Evolutionary conservation across 805 yeast species (phyloP).

Genomic region (Kuraishia ogatae): DNA sequence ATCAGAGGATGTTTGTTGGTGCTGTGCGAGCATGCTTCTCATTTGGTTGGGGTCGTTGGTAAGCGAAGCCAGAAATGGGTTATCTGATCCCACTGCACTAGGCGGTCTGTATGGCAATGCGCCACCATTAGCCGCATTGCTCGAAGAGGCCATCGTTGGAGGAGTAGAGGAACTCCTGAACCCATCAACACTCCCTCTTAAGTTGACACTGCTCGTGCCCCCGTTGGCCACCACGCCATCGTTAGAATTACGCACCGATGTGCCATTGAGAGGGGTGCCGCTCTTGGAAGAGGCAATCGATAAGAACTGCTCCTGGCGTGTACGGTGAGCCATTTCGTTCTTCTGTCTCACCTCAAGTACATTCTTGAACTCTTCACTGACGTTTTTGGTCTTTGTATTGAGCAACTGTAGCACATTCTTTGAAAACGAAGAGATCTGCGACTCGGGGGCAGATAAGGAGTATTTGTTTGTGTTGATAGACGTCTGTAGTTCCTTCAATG

Average conservation of each 20-base stretch:
- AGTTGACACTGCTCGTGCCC: constrained; percentile 13
- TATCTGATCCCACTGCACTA: constrained; percentile 19
- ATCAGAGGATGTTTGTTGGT: constrained; percentile 21
- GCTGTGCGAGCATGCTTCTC: constrained; percentile 9
- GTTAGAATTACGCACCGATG: no score
- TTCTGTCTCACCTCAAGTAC: constrained; percentile 86
- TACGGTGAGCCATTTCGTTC: constrained; percentile 70
- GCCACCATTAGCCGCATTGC: not conserved
- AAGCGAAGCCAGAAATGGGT: constrained; percentile 25
- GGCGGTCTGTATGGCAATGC: constrained; percentile 20
- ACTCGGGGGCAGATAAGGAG: constrained; percentile 28
- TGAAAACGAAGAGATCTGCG: constrained; percentile 67
- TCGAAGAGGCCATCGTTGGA: not conserved
- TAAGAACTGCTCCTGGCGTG: constrained; percentile 78
- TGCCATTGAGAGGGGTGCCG: not conserved
- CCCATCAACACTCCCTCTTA: no score
- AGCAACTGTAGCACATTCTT: constrained; percentile 81
- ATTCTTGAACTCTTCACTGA: constrained; percentile 82
- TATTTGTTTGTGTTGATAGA: constrained; percentile 33
- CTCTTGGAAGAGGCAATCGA: constrained; percentile 22
- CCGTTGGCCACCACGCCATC: constrained; percentile 7
- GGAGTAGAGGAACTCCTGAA: not conserved
- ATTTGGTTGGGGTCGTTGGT: constrained; percentile 8
- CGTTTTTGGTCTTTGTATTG: constrained; percentile 85
- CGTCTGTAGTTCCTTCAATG: constrained; percentile 52